A percentile compares a stretch with the other conserved stretches of the same genome.
These are phyloP conservation scores for Phaffia rhodozyma DNA, from an alignment of 1,284 basidiomycete species.

Conservation along the genomic window DNA sequence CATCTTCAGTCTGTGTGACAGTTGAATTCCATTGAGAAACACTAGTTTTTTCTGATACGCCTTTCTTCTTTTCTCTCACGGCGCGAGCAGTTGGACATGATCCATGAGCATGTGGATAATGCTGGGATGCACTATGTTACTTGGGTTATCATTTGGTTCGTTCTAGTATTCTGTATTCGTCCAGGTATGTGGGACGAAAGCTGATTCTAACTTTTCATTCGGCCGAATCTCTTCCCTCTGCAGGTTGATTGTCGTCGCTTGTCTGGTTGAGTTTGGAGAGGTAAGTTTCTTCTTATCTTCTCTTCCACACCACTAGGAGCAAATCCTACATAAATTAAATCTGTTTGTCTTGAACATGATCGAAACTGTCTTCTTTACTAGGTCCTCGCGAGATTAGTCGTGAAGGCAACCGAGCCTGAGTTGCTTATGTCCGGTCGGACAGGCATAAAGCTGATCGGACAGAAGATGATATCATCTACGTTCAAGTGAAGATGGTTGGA, in stretches of 20 bases:
- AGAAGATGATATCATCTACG: too few relatives aligned
- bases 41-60: background rate
- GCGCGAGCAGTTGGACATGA: constrained; percentile 60
- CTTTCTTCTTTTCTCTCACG: constrained; percentile 22
- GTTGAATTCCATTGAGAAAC: background rate
- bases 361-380: too few relatives aligned
- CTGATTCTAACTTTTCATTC: too few relatives aligned
- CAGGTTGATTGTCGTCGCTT: constrained; percentile 6
- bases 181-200: too few relatives aligned
- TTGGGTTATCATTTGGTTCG: constrained; percentile 91
- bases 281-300: background rate
- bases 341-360: too few relatives aligned
- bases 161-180: constrained; percentile 46
- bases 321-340: too few relatives aligned
- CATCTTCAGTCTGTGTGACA: constrained; percentile 11
- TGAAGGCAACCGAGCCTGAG: too few relatives aligned
- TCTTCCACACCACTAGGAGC: too few relatives aligned
- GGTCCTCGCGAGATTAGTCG: too few relatives aligned
- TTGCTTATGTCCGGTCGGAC: too few relatives aligned
- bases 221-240: background rate
- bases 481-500: too few relatives aligned
- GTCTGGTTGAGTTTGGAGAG: constrained; percentile 15
- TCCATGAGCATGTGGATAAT: constrained; percentile 86
- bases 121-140: constrained; percentile 86
- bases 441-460: too few relatives aligned